Base-by-base conservation (phyloP, 441 rosid genomes). In the Eruca vesicaria region DNA sequence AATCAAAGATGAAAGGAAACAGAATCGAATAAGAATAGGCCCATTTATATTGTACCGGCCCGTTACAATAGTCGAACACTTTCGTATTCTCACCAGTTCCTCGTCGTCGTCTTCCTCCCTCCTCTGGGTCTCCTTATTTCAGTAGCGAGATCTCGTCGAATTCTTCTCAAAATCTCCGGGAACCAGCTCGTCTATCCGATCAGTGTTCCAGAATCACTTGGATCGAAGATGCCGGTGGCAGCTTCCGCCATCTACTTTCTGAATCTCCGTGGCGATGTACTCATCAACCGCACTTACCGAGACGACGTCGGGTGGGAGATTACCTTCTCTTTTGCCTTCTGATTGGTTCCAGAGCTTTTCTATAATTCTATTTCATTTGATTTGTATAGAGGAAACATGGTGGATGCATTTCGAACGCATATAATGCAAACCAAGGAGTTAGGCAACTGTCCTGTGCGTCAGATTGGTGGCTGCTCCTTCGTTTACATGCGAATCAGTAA, bases 361-460 rank as follows among this genome's bases (percentile, higher is more conserved):
- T 16, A 15, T 38, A 15, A 14, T 28, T 4, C 5, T 1, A 29
- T 29, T 29, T 29, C 7, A 29, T 43, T n/a, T 43, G 52, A 43
- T 43, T 43, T 43, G 18, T 1, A 14, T 41, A 93, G 99, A 71
- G 97, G 97, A 55, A 96, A 93, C 67, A 96, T 96, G 99, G 98
- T 96, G 84, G 97, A 96, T 81, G 99, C 98, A n/a, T 96, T 96
- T 74, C 87, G 98, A 56, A 85, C 73, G 81, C 99, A 96, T 84
- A 91, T 96, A 79, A 93, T 96, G 98, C 98, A 96, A 72, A 96
- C 96, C 0, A 96, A 96, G 72, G 98, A 96, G 76, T 88, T 96
- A 6, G 98, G 99, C 18, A 93, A 95, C 18, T 96, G 99, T 63
- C 99, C 97, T 0, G 97, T 91, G 73, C 89, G 96, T 76, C 98